These are phyloP conservation scores for Dittrichia graveolens DNA, from an alignment of 129 eudicot species.

Conservation along the genomic window DNA sequence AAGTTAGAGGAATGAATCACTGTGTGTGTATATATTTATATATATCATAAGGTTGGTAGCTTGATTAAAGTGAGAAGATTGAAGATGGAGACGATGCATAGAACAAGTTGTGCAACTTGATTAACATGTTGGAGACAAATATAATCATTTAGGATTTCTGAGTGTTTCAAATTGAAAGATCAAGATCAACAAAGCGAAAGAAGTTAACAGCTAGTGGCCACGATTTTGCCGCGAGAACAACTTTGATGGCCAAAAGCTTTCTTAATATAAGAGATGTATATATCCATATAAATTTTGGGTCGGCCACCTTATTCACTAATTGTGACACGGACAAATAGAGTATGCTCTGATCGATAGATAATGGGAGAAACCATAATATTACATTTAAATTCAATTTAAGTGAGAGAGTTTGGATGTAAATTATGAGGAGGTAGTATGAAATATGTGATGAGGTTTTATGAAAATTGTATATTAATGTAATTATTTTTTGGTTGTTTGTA, in stretches of 20 bases:
- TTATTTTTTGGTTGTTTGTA: no score
- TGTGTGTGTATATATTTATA: no score
- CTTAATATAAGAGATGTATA: constrained; percentile 1
- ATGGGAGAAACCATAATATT: no score
- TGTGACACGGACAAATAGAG: no score
- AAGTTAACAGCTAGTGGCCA: constrained; percentile 25
- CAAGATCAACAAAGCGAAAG: constrained; percentile 30
- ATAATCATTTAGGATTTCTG: constrained; percentile 22
- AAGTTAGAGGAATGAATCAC: not conserved
- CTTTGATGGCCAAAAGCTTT: constrained; percentile 17
- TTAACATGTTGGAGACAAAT: constrained; percentile 25
- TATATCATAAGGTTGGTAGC: constrained; percentile 3
- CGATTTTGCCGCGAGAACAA: not conserved
- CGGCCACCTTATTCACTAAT: constrained; percentile 28
- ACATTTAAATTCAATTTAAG: no score
- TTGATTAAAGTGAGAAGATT: not conserved
- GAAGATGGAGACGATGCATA: constrained; percentile 8
- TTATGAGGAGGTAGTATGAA: no score
- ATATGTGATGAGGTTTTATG: no score
- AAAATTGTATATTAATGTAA: no score
- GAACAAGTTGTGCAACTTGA: constrained; percentile 43
- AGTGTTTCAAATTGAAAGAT: constrained; percentile 31
- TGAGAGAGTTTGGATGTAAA: no score
- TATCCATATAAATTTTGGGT: constrained; percentile 17
- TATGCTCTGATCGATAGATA: no score